A percentile compares a stretch with the other conserved stretches of the same genome.
Conservation (phyloP, 768 basidiomycete species). For the Chlorophyllum brunneum region DNA sequence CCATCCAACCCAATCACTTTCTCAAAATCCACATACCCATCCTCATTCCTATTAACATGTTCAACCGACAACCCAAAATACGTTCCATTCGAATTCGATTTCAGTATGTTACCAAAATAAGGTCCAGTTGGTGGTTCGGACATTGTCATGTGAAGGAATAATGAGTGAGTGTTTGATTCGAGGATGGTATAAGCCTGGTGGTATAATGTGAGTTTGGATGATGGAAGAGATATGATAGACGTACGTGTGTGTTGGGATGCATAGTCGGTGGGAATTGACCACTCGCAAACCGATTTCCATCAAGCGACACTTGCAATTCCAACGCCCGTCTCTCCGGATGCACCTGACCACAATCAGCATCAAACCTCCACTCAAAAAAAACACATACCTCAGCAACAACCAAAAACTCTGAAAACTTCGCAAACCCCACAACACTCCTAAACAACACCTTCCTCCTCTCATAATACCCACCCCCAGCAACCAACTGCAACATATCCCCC, state of each 20-base stretch:
- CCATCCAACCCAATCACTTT: constrained; percentile 96
- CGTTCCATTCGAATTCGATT: constrained; percentile 98
- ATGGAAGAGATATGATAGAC: constrained; percentile 25
- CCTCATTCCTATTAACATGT: constrained; percentile 84
- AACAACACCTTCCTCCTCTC: constrained; percentile 72
- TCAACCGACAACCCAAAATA: constrained; percentile 88
- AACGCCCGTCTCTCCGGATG: constrained; percentile 53
- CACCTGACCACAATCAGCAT: constrained; percentile 32
- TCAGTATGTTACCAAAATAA: constrained; percentile 88
- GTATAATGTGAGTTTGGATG: neutral
- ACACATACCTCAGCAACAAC: constrained; percentile 85
- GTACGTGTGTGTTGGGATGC: constrained; percentile 85
- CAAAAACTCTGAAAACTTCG: constrained; percentile 95
- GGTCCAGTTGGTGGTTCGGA: constrained; percentile 60
- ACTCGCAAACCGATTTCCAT: constrained; percentile 79
- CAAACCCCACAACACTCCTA: constrained; percentile 87
- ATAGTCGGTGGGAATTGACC: constrained; percentile 90
- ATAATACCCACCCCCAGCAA: constrained; percentile 76
- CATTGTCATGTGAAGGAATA: constrained; percentile 97
- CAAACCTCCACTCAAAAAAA: constrained; percentile 3
- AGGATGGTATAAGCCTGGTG: constrained; percentile 85
- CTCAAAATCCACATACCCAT: constrained; percentile 94
- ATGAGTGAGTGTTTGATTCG: constrained; percentile 88
- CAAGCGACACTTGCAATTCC: constrained; percentile 88
- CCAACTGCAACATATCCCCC: constrained; percentile 70